Conservation (phyloP, 768 basidiomycete genomes). For the Daedaleopsis nitida region DNA sequence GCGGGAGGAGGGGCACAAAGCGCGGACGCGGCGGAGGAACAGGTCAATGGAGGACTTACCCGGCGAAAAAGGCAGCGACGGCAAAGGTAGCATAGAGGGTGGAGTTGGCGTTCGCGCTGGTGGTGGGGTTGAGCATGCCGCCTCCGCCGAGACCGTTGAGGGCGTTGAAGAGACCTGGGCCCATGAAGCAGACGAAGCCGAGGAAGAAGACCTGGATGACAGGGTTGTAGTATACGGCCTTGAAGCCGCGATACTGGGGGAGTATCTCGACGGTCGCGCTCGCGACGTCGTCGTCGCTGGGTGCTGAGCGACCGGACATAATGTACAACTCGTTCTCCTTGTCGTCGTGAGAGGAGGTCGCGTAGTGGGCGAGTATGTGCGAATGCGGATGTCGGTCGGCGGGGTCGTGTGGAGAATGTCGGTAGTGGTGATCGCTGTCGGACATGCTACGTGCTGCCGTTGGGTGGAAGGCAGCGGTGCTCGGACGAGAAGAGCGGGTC, state of each 20-base stretch:
- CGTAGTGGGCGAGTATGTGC: background rate
- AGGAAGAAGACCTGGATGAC: conserved; percentile 61
- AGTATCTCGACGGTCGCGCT: conserved; percentile 31
- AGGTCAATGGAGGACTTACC: conserved; percentile 44
- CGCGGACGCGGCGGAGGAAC: background rate
- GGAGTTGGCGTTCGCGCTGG: conserved; percentile 68
- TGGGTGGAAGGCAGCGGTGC: too few relatives aligned
- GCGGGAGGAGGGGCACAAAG: background rate
- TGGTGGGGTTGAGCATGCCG: conserved; percentile 67
- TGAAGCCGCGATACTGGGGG: conserved; percentile 52
- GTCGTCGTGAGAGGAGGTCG: background rate
- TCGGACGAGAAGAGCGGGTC: too few relatives aligned
- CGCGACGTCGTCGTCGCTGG: conserved; percentile 11
- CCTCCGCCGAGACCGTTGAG: conserved; percentile 80
- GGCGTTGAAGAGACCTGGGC: conserved; percentile 75
- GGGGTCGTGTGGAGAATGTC: background rate
- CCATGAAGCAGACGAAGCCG: conserved; percentile 66
- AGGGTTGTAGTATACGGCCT: conserved; percentile 60
- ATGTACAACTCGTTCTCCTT: conserved; percentile 5
- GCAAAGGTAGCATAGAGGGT: conserved; percentile 71
- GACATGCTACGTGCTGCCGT: background rate
- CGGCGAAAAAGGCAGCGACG: conserved; percentile 65
- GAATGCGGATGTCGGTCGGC: background rate
- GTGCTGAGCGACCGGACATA: conserved; percentile 4
- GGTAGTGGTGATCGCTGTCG: background rate